Evolutionary conservation across 495 filamentous ascomycete genomes (phyloP), one percentile per base, ranked within the genome.

Genomic region (Hypoxylon trugodes): DNA sequence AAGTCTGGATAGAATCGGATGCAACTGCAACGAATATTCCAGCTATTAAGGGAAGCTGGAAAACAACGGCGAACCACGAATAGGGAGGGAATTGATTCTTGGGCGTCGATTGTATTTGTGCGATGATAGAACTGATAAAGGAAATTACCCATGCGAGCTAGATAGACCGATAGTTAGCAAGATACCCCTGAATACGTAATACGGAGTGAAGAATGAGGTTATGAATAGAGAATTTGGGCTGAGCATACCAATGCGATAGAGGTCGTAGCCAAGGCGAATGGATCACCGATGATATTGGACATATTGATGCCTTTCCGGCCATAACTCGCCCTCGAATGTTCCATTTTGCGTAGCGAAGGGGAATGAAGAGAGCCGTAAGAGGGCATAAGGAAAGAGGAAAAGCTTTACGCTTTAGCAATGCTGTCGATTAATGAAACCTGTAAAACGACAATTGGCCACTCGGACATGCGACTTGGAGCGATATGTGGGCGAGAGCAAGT

Each of bases 131-230:
- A 35, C 86, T 83, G 65, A 98, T 81, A 73, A 98, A 93, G 9
- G 91, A 86, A 66, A 98, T 96, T 53, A 98, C 74, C 95, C 95
- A 99, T 46, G 92, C 93, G 49, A 96, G 85, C 93, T 97, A 22
- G 51, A 49, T 13, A 65, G 32, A 49, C 24, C 8, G 15, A 36
- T n/a, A 43, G 47, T 77, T 69, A 75, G 69, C 45, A 22, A 15
- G 16, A 22, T 15, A 21, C 10, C 13, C 33, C 13, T 12, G n/a
- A n/a, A n/a, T n/a, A n/a, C n/a, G n/a, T n/a, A n/a, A 4, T 2
- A 46, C 12, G 18, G 9, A 9, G 9, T 49, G 21, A 30, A 18
- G 19, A 50, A 43, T 26, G 21, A 38, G 18, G 16, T 35, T 41
- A 7, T 6, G 7, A 48, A 18, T 6, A 12, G 40, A 12, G 16